Evolutionary conservation across 2,329 filamentous ascomycete genomes (phyloP).

Genomic region (Sarocladium brachiariae): DNA sequence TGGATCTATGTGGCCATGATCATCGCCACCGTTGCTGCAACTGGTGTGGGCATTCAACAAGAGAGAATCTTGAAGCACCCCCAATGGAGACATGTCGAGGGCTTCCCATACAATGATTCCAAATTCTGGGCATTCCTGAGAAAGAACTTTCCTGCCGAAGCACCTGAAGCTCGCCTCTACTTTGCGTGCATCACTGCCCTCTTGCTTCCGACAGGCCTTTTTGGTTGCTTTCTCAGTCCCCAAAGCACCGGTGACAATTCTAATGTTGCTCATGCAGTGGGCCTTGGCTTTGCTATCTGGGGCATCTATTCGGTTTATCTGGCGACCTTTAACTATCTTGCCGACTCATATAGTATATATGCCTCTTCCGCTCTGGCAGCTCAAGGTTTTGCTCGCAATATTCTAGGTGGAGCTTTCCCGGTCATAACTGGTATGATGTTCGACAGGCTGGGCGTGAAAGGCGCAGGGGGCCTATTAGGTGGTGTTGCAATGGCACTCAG

Average conservation of each 20-base stretch:
- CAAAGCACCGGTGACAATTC: slow-evolving; percentile 12
- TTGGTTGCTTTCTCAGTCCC: slow-evolving; percentile 34
- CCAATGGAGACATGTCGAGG: slow-evolving; percentile 22
- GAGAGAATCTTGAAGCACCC: slow-evolving; percentile 54
- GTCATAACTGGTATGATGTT: slow-evolving; percentile 72
- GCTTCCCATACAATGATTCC: slow-evolving; percentile 19
- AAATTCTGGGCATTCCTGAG: slow-evolving; percentile 40
- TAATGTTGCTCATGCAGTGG: slow-evolving; percentile 33
- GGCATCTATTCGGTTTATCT: slow-evolving; percentile 84
- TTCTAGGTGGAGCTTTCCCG: slow-evolving; percentile 75
- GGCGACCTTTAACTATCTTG: slow-evolving; percentile 87
- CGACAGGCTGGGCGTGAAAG: slow-evolving; percentile 59
- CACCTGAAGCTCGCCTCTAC: slow-evolving; percentile 74
- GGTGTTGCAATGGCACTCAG: slow-evolving; percentile 63
- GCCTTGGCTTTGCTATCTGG: slow-evolving; percentile 68
- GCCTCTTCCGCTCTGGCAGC: slow-evolving; percentile 81
- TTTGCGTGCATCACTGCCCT: slow-evolving; percentile 72
- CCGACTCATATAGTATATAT: slow-evolving; percentile 79
- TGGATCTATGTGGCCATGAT: slow-evolving; percentile 69
- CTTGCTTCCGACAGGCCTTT: slow-evolving; percentile 71
- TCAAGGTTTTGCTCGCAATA: slow-evolving; percentile 79
- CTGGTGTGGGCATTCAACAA: slow-evolving; percentile 63
- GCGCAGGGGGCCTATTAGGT: slow-evolving; percentile 69
- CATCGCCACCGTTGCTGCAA: slow-evolving; percentile 58
- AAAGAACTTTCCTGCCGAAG: slow-evolving; percentile 38